These are phyloP conservation scores for Cucurbita moschata DNA, from an alignment of 306 rosid species.

Conservation along the genomic window DNA sequence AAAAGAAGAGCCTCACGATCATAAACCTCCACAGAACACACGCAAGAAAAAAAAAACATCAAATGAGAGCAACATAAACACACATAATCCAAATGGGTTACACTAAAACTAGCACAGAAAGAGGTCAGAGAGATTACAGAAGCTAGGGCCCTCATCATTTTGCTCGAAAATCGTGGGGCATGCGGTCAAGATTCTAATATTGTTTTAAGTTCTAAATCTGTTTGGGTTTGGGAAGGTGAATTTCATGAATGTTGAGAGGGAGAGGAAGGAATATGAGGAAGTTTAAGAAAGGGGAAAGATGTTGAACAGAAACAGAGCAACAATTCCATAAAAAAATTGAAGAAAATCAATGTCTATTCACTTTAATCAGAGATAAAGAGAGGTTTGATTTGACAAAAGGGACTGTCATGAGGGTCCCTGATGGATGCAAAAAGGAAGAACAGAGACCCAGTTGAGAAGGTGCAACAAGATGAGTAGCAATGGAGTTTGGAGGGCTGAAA, in stretches of 20 bases:
- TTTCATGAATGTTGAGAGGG: conserved; percentile 10
- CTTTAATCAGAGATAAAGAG: neutral
- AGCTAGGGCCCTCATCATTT: conserved; percentile 27
- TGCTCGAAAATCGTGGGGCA: conserved; percentile 4
- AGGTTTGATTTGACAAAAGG: neutral
- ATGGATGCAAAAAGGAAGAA: neutral
- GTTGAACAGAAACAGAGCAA: neutral
- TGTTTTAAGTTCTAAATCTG: neutral
- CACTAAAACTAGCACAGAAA: neutral
- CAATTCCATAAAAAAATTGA: neutral
- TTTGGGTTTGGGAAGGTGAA: neutral
- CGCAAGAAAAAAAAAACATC: neutral
- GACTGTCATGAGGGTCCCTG: neutral
- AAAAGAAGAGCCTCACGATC: neutral
- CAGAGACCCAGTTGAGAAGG: neutral
- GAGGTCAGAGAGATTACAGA: conserved; percentile 18
- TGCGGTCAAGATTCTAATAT: conserved; percentile 2
- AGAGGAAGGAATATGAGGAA: conserved; percentile 19
- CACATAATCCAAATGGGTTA: neutral
- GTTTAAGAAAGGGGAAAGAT: conserved; percentile 2
- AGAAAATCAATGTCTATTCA: neutral
- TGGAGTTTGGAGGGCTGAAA: neutral
- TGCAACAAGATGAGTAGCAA: neutral
- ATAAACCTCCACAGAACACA: neutral
- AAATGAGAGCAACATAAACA: neutral